A percentile compares a stretch with the other conserved stretches of the same genome.
Evolutionary conservation across 2,329 filamentous ascomycete genomes (phyloP).

Genomic region (Plenodomus biglobosus): DNA sequence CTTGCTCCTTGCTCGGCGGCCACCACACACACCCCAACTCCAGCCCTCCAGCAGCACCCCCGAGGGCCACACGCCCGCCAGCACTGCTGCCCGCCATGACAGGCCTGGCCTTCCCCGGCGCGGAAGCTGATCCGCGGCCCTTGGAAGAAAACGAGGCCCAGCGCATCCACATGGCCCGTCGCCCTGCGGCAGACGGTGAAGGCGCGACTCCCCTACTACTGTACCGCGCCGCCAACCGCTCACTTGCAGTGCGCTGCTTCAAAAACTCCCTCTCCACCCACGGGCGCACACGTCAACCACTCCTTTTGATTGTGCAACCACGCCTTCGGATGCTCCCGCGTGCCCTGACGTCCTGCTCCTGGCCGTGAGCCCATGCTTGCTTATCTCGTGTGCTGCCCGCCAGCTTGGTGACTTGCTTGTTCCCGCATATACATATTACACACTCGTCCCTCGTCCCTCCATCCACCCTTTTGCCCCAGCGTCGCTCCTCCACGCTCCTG

Average conservation of each 20-base stretch:
- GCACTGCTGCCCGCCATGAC: conserved; percentile 23
- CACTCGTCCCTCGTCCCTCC: conserved; percentile 24
- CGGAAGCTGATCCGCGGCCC: conserved; percentile 37
- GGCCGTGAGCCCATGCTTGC: conserved; percentile 30
- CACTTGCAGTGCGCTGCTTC: conserved; percentile 5
- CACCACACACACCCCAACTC: conserved; percentile 18
- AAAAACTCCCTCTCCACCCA: conserved; percentile 25
- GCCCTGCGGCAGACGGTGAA: conserved; percentile 12
- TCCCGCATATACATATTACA: conserved; percentile 34
- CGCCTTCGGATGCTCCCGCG: conserved; percentile 37
- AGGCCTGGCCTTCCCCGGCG: conserved; percentile 35
- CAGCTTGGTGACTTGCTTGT: conserved; percentile 24
- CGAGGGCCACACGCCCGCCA: conserved; percentile 17
- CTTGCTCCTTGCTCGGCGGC: conserved; percentile 24
- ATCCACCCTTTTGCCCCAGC: conserved; percentile 12
- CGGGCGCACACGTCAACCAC: conserved; percentile 24
- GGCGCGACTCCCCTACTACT: too few relatives aligned
- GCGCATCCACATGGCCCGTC: conserved; percentile 30
- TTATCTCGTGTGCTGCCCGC: conserved; percentile 38
- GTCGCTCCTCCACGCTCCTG: conserved; percentile 5
- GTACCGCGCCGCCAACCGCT: too few relatives aligned
- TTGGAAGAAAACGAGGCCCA: conserved; percentile 40
- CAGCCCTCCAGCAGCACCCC: conserved; percentile 17
- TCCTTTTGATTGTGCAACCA: conserved; percentile 27
- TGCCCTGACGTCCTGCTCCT: conserved; percentile 24